phyloP scores from a whole-genome alignment of 2,329 filamentous ascomycete species.

The Aureobasidium musti region DNA sequence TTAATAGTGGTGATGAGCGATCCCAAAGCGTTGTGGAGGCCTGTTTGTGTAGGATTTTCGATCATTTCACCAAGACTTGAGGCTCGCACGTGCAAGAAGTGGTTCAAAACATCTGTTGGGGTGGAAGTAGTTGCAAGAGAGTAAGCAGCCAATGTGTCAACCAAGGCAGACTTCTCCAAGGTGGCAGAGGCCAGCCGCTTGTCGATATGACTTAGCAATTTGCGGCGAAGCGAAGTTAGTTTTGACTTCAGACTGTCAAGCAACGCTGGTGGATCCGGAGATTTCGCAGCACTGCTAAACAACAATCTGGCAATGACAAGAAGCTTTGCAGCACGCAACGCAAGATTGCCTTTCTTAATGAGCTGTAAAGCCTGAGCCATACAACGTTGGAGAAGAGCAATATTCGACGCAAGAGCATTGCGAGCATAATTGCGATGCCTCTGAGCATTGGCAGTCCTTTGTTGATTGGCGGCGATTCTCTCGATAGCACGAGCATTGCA shows the following conservation, averaged over 20 bases:
- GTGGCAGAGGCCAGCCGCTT: slow-evolving; percentile 47
- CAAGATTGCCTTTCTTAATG: slow-evolving; percentile 54
- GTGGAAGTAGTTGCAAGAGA: slow-evolving; percentile 79
- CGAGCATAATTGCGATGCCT: slow-evolving; percentile 21
- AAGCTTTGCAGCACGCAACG: slow-evolving; percentile 61
- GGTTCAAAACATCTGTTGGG: slow-evolving; percentile 72
- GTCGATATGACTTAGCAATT: slow-evolving; percentile 66
- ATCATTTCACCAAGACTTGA: slow-evolving; percentile 68
- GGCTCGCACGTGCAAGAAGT: slow-evolving; percentile 74
- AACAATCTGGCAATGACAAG: slow-evolving; percentile 75
- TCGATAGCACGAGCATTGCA: slow-evolving; percentile 74
- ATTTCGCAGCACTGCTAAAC: slow-evolving; percentile 68
- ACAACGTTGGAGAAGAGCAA: slow-evolving; percentile 57
- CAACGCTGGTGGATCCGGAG: slow-evolving; percentile 51
- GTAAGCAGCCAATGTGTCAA: slow-evolving; percentile 78
- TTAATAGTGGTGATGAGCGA: slow-evolving; percentile 77
- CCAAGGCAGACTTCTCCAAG: slow-evolving; percentile 52
- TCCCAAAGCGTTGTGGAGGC: slow-evolving; percentile 65
- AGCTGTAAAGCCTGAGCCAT: slow-evolving; percentile 56
- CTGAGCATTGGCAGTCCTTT: slow-evolving; percentile 32
- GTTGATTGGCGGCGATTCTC: slow-evolving; percentile 56
- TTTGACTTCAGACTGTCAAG: slow-evolving; percentile 66
- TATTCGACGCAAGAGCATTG: slow-evolving; percentile 55
- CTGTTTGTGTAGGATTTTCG: slow-evolving; percentile 50
- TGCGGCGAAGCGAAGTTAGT: slow-evolving; percentile 62